phyloP scores from a whole-genome alignment of 768 basidiomycete species.

The Podaxis rugospora region DNA sequence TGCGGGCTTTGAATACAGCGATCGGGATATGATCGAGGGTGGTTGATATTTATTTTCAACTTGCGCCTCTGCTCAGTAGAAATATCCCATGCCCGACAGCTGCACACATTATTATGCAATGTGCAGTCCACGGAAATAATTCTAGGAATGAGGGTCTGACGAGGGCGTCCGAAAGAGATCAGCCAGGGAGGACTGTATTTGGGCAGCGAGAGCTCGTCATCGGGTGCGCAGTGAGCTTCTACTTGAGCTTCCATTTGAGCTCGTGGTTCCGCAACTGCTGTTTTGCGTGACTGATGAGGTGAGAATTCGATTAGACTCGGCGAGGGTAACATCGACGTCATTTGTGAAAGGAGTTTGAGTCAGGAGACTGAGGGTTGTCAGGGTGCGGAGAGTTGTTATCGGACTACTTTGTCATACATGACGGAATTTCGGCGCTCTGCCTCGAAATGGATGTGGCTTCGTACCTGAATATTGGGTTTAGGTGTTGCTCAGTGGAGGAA shows the following conservation, averaged over 20 bases:
- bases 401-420: neutral
- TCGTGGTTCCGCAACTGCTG: neutral
- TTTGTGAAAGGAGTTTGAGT: neutral
- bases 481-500: neutral
- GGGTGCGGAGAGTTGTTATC: neutral
- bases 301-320: neutral
- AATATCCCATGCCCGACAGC: neutral
- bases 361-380: neutral
- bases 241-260: neutral
- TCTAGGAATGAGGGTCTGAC: neutral
- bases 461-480: neutral
- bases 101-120: too few species aligned
- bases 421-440: neutral
- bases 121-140: neutral
- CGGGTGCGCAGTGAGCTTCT: neutral
- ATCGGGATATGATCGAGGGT: neutral
- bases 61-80: neutral
- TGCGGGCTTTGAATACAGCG: neutral
- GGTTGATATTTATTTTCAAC: neutral
- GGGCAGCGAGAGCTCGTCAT: neutral
- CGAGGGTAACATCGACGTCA: neutral
- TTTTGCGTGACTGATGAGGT: neutral
- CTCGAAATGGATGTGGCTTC: neutral
- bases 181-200: too few species aligned
- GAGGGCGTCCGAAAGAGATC: too few species aligned